Conservation (phyloP, 768 basidiomycete species). For the Arthromyces matolae region DNA sequence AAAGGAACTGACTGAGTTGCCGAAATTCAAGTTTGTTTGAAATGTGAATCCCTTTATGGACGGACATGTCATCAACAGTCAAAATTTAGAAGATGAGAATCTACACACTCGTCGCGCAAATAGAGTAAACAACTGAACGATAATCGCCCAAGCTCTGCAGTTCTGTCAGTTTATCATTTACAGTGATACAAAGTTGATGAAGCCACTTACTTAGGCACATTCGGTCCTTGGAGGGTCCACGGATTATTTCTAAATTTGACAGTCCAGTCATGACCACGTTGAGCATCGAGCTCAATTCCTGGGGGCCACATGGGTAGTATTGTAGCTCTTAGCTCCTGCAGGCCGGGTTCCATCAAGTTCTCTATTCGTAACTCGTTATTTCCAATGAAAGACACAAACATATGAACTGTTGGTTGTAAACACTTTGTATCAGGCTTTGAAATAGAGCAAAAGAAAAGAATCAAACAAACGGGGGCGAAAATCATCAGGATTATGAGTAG, state of each 20-base stretch:
- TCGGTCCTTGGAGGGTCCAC: constrained; percentile 58
- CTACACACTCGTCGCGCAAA: constrained; percentile 54
- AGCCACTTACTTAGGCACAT: constrained; percentile 46
- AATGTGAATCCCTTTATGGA: constrained; percentile 65
- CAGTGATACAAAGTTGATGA: neutral
- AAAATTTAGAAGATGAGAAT: constrained; percentile 7
- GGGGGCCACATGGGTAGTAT: constrained; percentile 66
- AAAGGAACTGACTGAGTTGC: constrained; percentile 42
- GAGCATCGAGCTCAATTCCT: constrained; percentile 50
- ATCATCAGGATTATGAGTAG: constrained; percentile 17
- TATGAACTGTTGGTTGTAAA: constrained; percentile 51
- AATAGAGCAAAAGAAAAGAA: constrained; percentile 10
- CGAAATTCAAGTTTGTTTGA: constrained; percentile 56
- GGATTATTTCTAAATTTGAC: constrained; percentile 65
- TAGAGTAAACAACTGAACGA: constrained; percentile 55
- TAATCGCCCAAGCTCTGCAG: constrained; percentile 54
- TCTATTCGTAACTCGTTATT: constrained; percentile 63
- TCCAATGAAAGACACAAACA: constrained; percentile 67
- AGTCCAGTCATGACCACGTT: constrained; percentile 47
- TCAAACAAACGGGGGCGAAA: constrained; percentile 29
- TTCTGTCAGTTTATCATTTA: constrained; percentile 9
- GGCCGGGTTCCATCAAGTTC: constrained; percentile 43
- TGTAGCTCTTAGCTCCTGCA: constrained; percentile 54
- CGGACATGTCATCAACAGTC: constrained; percentile 3
- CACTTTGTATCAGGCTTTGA: constrained; percentile 5